Evolutionary conservation across 148 eudicot species (phyloP).

Genomic region (Chenopodium formosanum): DNA sequence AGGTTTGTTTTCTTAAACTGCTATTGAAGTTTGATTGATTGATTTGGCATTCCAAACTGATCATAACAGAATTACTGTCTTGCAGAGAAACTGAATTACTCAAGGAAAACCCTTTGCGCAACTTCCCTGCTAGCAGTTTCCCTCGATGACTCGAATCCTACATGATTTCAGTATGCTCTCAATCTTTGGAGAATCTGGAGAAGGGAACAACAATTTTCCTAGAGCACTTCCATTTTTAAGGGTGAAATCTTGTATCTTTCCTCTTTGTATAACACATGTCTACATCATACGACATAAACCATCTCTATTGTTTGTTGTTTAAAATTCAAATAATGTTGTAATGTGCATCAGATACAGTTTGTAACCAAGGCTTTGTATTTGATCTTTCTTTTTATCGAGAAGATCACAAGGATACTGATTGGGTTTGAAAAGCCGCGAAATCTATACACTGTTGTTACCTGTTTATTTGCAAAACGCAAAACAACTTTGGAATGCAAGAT

Average conservation of each 20-base stretch:
- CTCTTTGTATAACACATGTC: background rate
- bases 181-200: background rate
- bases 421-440: background rate
- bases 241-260: background rate
- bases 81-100: conserved; percentile 81
- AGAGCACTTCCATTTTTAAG: background rate
- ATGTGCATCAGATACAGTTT: background rate
- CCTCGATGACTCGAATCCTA: conserved; percentile 45
- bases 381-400: background rate
- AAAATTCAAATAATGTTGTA: background rate
- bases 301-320: conserved; percentile 1
- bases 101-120: conserved; percentile 79
- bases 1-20: conserved; percentile 40
- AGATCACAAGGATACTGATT: background rate
- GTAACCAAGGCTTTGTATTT: background rate
- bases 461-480: background rate
- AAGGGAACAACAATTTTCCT: conserved; percentile 5
- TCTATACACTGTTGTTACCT: background rate
- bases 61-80: background rate
- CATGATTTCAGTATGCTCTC: background rate
- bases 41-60: background rate
- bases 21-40: background rate
- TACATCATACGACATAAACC: background rate
- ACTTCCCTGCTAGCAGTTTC: conserved; percentile 67
- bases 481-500: background rate